These are phyloP conservation scores for Hura crepitans DNA, from an alignment of 441 rosid species.

Conservation along the genomic window DNA sequence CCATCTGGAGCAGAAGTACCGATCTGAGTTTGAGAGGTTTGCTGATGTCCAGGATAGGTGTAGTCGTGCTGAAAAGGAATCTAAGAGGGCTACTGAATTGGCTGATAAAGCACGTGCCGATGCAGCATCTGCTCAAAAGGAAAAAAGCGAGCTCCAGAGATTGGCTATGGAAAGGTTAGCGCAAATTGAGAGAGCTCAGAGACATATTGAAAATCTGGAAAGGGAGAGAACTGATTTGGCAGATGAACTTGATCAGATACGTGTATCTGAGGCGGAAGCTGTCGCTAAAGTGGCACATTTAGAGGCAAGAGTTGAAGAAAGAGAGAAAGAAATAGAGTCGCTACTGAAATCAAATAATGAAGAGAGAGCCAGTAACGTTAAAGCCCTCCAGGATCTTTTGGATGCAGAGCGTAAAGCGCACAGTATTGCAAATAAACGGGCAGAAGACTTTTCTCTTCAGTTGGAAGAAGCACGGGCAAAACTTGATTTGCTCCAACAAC, in stretches of 20 bases:
- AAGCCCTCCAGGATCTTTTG: conserved; percentile 71
- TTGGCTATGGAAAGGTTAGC: conserved; percentile 94
- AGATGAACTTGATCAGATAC: conserved; percentile 54
- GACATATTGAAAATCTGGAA: conserved; percentile 69
- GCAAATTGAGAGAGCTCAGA: conserved; percentile 71
- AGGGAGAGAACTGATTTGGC: conserved; percentile 64
- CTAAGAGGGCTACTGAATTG: conserved; percentile 75
- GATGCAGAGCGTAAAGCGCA: conserved; percentile 83
- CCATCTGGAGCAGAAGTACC: conserved; percentile 76
- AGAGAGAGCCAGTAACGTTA: conserved; percentile 75
- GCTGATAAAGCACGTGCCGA: conserved; percentile 88
- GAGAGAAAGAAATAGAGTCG: conserved; percentile 88
- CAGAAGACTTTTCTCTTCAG: conserved; percentile 78
- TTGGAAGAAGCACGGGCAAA: conserved; percentile 77
- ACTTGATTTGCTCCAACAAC: conserved; percentile 79
- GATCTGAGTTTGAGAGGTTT: conserved; percentile 72
- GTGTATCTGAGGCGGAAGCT: conserved; percentile 67
- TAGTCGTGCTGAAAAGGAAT: conserved; percentile 76
- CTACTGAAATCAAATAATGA: conserved; percentile 68
- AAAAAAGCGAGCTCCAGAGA: conserved; percentile 71
- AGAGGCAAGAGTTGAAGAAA: conserved; percentile 88
- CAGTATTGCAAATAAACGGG: conserved; percentile 63
- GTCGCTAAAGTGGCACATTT: conserved; percentile 57
- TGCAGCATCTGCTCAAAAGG: conserved; percentile 75
- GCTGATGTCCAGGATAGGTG: conserved; percentile 87